These are phyloP conservation scores for Dovyalis caffra DNA, from an alignment of 345 rosid genomes.

Conservation along the genomic window DNA sequence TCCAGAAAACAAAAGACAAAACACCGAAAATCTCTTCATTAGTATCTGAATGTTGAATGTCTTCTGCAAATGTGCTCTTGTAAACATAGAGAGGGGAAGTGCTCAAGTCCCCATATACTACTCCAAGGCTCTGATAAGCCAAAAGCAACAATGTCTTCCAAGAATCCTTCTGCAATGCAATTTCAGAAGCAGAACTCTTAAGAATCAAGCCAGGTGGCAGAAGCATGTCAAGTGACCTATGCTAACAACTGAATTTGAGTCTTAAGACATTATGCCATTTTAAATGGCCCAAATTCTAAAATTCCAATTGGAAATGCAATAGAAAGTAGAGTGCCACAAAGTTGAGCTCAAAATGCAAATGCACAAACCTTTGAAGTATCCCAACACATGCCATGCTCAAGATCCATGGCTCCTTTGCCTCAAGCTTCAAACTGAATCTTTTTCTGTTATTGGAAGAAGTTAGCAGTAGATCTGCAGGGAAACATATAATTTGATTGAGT, in stretches of 20 bases:
- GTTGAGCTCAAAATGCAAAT: conserved; percentile 15
- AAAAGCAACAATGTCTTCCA: conserved; percentile 81
- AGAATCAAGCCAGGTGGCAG: conserved; percentile 1
- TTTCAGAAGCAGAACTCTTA: not conserved
- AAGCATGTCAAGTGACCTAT: not conserved
- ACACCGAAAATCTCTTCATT: conserved; percentile 97
- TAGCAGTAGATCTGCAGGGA: conserved; percentile 35
- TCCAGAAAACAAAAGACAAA: conserved; percentile 96
- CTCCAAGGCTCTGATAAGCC: conserved; percentile 98
- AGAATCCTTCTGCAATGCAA: conserved; percentile 60
- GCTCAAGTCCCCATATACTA: conserved; percentile 94
- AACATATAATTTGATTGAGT: not conserved
- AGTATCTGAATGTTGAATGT: conserved; percentile 82
- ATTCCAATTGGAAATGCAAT: not conserved
- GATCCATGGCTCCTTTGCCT: conserved; percentile 53
- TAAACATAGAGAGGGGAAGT: conserved; percentile 95
- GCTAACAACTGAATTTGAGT: not conserved
- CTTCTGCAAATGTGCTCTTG: conserved; percentile 96
- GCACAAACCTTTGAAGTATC: conserved; percentile 70
- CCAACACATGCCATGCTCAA: conserved; percentile 53
- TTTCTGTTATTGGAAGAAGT: conserved; percentile 11
- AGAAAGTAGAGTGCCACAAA: conserved; percentile 2
- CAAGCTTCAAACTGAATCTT: conserved; percentile 20
- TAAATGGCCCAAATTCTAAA: not conserved
- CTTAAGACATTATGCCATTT: not conserved